Evolutionary conservation across 2,329 filamentous ascomycete species (phyloP), one percentile per base, ranked within the genome.

Genomic region (Xylariaceae sp.): DNA sequence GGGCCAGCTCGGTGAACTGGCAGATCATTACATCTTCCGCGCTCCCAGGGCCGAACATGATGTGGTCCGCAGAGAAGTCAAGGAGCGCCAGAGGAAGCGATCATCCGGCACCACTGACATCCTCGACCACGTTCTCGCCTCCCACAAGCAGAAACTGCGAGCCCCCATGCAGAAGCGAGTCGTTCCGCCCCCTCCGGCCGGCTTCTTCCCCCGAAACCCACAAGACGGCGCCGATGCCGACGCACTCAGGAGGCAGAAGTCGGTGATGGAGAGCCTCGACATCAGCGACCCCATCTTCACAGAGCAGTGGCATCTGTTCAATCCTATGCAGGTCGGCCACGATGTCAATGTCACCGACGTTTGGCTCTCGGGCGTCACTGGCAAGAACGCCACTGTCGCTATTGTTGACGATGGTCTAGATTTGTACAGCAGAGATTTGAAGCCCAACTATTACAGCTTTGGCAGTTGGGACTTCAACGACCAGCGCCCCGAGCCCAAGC

Each of bases 381-480:
- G 94, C 48, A 83, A 90, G 63, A 93, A 93, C 55, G 82, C 88
- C 16, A 96, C 90, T 1, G 90, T 96, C 2, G 93, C 93, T 49
- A 94, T 99, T 61, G 89, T 99, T 3, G 94, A 99, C 65, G 94
- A 99, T 71, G 94, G 94, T 0, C 72, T 99, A 59, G 94, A 99
- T 66, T 94, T 99, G 87, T 83, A 96, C 73, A 97, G 92, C 74
- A 81, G 90, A 22, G 94, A 99, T 68, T 75, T 99, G 42, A 92
- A 89, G 69, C 87, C 84, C 62, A 99, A 99, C 69, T 99, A 97
- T 73, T 97, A 93, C 67, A 88, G 90, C 1, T 83, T 84, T 51
- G 94, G 94, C 22, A 97, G 93, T 3, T 97, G 88, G 73, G 94
- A 99, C 71, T 99, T 96, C 76, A 99, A 99, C 70, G 91, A 97